phyloP scores from a whole-genome alignment of 495 filamentous ascomycete species.

The Hypoxylon trugodes region DNA sequence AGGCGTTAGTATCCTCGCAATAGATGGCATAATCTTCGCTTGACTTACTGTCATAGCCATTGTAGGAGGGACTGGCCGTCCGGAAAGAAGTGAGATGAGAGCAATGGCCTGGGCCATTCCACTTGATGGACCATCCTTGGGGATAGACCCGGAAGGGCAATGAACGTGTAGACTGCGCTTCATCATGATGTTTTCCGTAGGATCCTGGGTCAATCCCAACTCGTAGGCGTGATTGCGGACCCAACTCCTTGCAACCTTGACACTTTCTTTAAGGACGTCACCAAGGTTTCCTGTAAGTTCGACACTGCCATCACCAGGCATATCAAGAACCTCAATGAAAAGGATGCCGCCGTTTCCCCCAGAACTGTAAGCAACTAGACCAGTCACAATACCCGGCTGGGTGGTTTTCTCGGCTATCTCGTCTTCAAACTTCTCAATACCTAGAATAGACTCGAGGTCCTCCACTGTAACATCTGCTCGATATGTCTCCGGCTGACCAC shows the following conservation, averaged over 20 bases:
- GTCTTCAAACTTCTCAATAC: constrained; percentile 93
- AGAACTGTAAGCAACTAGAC: constrained; percentile 93
- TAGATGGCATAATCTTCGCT: constrained; percentile 1
- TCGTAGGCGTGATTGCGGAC: constrained; percentile 96
- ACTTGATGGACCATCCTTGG: constrained; percentile 91
- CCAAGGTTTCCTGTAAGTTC: constrained; percentile 99
- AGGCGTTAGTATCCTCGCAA: constrained; percentile 40
- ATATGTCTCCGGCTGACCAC: constrained; percentile 73
- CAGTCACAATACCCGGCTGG: constrained; percentile 94
- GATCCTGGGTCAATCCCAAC: constrained; percentile 81
- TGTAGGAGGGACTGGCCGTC: constrained; percentile 86
- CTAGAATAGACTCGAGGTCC: constrained; percentile 90
- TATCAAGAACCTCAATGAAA: constrained; percentile 97
- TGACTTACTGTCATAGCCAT: constrained; percentile 86
- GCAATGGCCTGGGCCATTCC: constrained; percentile 95
- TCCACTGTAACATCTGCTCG: constrained; percentile 74
- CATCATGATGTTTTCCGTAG: constrained; percentile 94
- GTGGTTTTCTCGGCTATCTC: constrained; percentile 90
- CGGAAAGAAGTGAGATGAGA: constrained; percentile 88
- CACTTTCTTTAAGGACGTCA: constrained; percentile 95
- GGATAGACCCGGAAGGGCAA: constrained; percentile 93
- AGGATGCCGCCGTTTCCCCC: constrained; percentile 95
- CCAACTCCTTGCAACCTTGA: constrained; percentile 94
- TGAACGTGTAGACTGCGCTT: constrained; percentile 94
- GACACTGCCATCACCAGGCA: constrained; percentile 91